Evolutionary conservation across 352 stramenopile genomes (phyloP), one percentile per base, ranked within the genome.

Genomic region (Phytophthora litchii): DNA sequence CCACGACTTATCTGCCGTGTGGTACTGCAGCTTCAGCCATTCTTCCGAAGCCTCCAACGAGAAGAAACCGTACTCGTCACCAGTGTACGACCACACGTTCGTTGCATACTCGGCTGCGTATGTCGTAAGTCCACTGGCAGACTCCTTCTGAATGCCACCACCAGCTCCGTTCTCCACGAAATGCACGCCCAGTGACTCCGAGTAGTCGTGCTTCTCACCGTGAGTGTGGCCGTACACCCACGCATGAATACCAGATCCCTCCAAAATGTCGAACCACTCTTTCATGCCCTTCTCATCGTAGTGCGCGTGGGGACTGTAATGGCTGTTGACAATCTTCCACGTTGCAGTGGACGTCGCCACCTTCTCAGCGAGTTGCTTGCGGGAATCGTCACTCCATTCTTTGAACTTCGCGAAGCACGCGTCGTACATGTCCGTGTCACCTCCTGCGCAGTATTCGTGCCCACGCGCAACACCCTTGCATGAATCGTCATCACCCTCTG

Each of bases 121-220:
- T 27, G 54, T 60, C 0, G 77, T 74, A 29, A 89, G 80, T 21
- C 78, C 80, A 58, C 77, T 85, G 4, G 79, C 69, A 31, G 82
- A 87, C 35, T 85, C 72, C 43, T 76, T 87, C 64, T 87, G 73
- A 44, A 90, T 90, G 38, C 80, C 80, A 11, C 80, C 80, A 44
- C 80, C 81, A 34, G 78, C 81, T 35, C 78, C 81, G 37, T 91
- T 91, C 52, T 89, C 81, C 27, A 91, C 65, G 38, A 91, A 91
- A 54, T 91, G 81, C 4, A 80, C 76, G 9, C 64, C 64, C 17
- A 83, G 61, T 3, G 61, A 54, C 48, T 48, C 27, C 7, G 62
- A 70, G 47, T 70, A 70, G 27, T 70, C 62, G 45, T 70, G 62
- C 17, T 70, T 70, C 32, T 70, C 61, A 16, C 60, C 60, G 60